phyloP scores from a whole-genome alignment of 768 basidiomycete genomes.

The Leccinum arenicola region DNA sequence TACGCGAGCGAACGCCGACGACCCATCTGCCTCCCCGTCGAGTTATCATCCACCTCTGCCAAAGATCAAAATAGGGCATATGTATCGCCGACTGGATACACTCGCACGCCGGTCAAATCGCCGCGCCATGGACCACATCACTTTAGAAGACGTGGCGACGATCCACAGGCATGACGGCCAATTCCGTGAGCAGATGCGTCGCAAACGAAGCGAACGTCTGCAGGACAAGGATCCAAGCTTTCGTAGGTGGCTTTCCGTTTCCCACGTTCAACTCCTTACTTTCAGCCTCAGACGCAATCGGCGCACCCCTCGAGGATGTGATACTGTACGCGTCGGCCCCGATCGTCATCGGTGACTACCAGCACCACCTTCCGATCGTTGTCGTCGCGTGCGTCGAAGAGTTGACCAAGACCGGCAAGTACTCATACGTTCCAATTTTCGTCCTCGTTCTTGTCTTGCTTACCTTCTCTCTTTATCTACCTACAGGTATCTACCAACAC shows the following conservation, averaged over 20 bases:
- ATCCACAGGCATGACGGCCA: slow-evolving; percentile 19
- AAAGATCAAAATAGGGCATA: slow-evolving; percentile 15
- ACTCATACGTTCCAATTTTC: too few relatives aligned
- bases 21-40: not conserved
- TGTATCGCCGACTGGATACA: slow-evolving; percentile 27
- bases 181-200: slow-evolving; percentile 23
- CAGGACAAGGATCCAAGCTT: slow-evolving; percentile 25
- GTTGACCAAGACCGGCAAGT: too few relatives aligned
- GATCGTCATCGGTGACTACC: slow-evolving; percentile 35
- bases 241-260: slow-evolving; percentile 17
- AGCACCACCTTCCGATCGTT: slow-evolving; percentile 38
- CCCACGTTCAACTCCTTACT: not conserved
- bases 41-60: slow-evolving; percentile 13
- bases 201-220: slow-evolving; percentile 16
- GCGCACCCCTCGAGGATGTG: slow-evolving; percentile 34
- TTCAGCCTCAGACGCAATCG: slow-evolving; percentile 33
- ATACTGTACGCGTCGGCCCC: slow-evolving; percentile 31
- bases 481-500: too few relatives aligned
- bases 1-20: not conserved
- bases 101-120: slow-evolving; percentile 19
- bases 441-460: too few relatives aligned
- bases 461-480: slow-evolving; percentile 8
- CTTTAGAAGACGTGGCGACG: slow-evolving; percentile 21
- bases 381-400: slow-evolving; percentile 29
- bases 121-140: slow-evolving; percentile 29